Conservation (phyloP, 495 filamentous ascomycete species). For the Tetracladium marchalianum region DNA sequence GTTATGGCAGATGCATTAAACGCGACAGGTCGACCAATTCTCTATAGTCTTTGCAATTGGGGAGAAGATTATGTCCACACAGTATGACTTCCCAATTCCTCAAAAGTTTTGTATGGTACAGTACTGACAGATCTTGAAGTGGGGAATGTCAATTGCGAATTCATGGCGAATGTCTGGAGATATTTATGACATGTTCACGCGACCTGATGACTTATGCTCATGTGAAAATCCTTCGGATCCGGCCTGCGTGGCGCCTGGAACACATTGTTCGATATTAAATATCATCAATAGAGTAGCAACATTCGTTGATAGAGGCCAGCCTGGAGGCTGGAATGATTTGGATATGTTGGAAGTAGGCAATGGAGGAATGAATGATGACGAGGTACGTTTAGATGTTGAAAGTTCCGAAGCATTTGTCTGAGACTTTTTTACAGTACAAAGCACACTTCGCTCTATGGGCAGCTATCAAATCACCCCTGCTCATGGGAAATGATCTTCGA, state of each 20-base stretch:
- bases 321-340: conserved; percentile 34
- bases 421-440: conserved; percentile 23
- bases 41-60: conserved; percentile 26
- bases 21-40: conserved; percentile 11
- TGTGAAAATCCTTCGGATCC: conserved; percentile 23
- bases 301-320: conserved; percentile 24
- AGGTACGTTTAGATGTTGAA: conserved; percentile 7
- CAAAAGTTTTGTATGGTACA: background rate
- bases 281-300: conserved; percentile 38
- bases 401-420: conserved; percentile 25
- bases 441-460: conserved; percentile 44
- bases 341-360: conserved; percentile 41
- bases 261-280: conserved; percentile 39
- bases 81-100: background rate
- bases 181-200: conserved; percentile 25
- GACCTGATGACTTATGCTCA: conserved; percentile 22
- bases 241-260: conserved; percentile 37
- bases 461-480: conserved; percentile 36
- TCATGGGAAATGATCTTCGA: conserved; percentile 37
- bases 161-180: conserved; percentile 46
- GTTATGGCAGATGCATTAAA: conserved; percentile 23
- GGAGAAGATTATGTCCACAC: conserved; percentile 28
- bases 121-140: conserved; percentile 10
- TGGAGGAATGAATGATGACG: conserved; percentile 20
- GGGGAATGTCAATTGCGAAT: conserved; percentile 41